Base-by-base conservation (phyloP, 2,329 filamentous ascomycete species). In the Trichoderma sp. region DNA sequence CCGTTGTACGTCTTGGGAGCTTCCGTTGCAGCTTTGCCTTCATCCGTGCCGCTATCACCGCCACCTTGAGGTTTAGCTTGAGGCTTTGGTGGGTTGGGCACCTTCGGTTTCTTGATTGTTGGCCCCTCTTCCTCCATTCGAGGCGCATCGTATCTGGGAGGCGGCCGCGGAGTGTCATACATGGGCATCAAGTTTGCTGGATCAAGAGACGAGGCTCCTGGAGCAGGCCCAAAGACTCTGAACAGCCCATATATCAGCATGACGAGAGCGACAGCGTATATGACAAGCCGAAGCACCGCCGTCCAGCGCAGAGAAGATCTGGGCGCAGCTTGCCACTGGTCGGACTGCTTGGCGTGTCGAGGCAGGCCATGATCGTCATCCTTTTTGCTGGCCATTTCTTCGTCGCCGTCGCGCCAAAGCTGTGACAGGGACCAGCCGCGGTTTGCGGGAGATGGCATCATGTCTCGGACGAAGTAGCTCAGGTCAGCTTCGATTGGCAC, bases 311-410 rank as follows among this genome's bases (percentile, higher is more conserved):
- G 82, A 13, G 78, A 76, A 22, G 81, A 37, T 54, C 39, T 57
- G 19, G 64, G 80, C 8, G 81, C 73, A 22, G 76, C 70, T 67
- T 80, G 78, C 83, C 84, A 85, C 70, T 78, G 77, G 25, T 70
- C 69, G 8, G 37, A 10, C 10, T 63, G 70, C n/a, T 27, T 69
- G 19, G 65, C 8, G 70, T 71, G 74, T 68, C 71, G 72, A 17
- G 75, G 65, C 32, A 69, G 54, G 27, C 8, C n/a, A 39, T 83
- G 80, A 74, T 89, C 86, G 74, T 89, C 86, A 74, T 88, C 82
- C 77, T 87, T 88, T 77, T 89, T 89, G 66, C 87, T 88, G 61
- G 82, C 84, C 75, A 86, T 78, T 72, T 86, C 84, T 72, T 86
- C 85, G 71, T 87, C 83, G 71, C 87, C 83, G 73, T 79, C 82